Evolutionary conservation across 148 eudicot species (phyloP).

Genomic region (Suaeda aralocaspica): DNA sequence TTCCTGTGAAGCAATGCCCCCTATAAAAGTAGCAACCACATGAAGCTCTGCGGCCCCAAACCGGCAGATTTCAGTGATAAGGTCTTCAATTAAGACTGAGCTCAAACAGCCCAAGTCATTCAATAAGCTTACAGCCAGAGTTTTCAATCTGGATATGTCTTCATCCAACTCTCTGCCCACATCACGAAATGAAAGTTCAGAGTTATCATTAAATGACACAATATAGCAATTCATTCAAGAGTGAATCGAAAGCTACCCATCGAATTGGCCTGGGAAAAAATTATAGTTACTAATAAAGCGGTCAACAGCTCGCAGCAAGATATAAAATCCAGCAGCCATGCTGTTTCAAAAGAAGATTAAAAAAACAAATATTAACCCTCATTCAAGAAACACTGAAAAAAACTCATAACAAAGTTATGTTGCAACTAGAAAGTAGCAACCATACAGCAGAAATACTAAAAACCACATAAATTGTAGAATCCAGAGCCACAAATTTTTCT

Average conservation of each 20-base stretch:
- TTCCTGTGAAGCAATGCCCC: conserved; percentile 94
- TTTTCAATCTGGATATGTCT: conserved; percentile 83
- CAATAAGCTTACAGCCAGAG: conserved; percentile 62
- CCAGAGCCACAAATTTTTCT: background rate
- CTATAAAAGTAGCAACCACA: conserved; percentile 83
- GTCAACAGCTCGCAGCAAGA: conserved; percentile 88
- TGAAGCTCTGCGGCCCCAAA: conserved; percentile 94
- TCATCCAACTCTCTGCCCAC: conserved; percentile 77
- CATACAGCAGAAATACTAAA: background rate
- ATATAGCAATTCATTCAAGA: background rate
- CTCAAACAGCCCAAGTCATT: conserved; percentile 78
- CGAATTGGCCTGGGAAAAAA: conserved; percentile 86
- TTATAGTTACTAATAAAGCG: conserved; percentile 77
- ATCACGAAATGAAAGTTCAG: background rate
- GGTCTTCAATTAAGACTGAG: conserved; percentile 76
- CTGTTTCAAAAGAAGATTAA: conserved; percentile 36
- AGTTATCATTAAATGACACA: background rate
- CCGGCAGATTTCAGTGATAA: conserved; percentile 84
- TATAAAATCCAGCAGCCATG: conserved; percentile 81
- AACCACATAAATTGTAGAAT: background rate
- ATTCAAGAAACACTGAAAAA: background rate
- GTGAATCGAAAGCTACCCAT: conserved; percentile 53
- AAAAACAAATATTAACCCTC: background rate
- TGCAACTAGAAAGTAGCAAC: no score
- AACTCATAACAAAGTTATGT: no score